Conservation (phyloP, 441 rosid genomes). For the Adansonia madagascariensis region DNA sequence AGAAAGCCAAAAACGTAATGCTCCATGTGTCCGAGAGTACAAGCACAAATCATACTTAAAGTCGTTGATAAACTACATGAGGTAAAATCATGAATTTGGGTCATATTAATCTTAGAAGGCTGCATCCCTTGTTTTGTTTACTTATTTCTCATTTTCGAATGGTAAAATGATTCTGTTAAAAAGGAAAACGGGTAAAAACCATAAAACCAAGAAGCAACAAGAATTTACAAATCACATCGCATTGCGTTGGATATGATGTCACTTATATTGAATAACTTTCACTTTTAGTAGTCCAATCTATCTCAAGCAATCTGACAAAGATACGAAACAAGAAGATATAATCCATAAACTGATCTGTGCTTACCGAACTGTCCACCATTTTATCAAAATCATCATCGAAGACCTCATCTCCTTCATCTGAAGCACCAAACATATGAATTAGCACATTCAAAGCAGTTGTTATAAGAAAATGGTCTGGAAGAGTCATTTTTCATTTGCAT, state of each 20-base stretch:
- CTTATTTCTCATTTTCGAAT: not conserved
- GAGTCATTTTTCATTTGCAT: not conserved
- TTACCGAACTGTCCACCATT: conserved; percentile 52
- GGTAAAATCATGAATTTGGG: conserved; percentile 5
- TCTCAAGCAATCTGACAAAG: not conserved
- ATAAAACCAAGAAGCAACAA: not conserved
- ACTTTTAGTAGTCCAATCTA: not conserved
- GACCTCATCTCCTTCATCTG: conserved; percentile 54
- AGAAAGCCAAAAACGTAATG: not conserved
- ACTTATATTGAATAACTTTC: conserved; percentile 12
- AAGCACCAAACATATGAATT: conserved; percentile 25
- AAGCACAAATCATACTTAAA: not conserved
- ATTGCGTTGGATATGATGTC: not conserved
- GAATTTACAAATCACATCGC: not conserved
- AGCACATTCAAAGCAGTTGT: conserved; percentile 18
- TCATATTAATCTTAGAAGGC: not conserved
- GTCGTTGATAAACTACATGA: not conserved
- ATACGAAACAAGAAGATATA: not conserved
- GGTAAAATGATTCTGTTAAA: not conserved
- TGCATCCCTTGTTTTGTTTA: not conserved
- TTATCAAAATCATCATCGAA: conserved; percentile 57
- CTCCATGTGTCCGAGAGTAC: not conserved
- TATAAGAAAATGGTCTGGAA: not conserved
- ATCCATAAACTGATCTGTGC: conserved; percentile 13
- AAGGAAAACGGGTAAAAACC: not conserved